These are phyloP conservation scores for Kodamaea ohmeri DNA, from an alignment of 1,139 yeast species.

Conservation along the genomic window DNA sequence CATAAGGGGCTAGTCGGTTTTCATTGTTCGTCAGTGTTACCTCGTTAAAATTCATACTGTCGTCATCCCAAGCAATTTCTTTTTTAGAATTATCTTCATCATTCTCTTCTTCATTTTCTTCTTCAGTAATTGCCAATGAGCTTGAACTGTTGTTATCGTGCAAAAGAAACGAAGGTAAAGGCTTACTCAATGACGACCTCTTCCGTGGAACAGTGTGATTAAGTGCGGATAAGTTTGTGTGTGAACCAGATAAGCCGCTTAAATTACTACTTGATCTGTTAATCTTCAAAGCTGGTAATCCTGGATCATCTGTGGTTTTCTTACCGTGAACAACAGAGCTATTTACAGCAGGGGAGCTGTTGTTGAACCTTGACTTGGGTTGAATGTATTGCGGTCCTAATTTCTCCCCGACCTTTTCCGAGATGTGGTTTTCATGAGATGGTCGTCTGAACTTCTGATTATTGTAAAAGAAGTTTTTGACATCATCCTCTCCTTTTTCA, in stretches of 20 bases:
- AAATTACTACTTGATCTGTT: constrained; percentile 30
- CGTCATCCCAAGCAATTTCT: constrained; percentile 11
- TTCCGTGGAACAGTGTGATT: constrained; percentile 13
- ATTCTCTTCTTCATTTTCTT: constrained; percentile 17
- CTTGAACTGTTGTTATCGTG: constrained; percentile 30
- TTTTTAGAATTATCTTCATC: constrained; percentile 11
- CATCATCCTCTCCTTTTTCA: constrained; percentile 6
- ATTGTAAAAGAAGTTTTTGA: constrained; percentile 29
- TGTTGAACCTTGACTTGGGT: constrained; percentile 39
- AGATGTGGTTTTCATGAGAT: constrained; percentile 14
- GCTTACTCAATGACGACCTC: constrained; percentile 21
- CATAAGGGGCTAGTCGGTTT: constrained; percentile 60
- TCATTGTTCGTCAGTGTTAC: constrained; percentile 31
- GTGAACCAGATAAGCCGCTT: constrained; percentile 1
- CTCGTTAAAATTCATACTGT: constrained; percentile 25
- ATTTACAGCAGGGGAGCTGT: constrained; percentile 19
- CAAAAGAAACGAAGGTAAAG: constrained; percentile 23
- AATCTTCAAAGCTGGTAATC: constrained; percentile 42
- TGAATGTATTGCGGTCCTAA: constrained; percentile 42
- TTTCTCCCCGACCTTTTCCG: constrained; percentile 21
- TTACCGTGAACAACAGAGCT: constrained; percentile 43
- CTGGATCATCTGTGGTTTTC: constrained; percentile 29
- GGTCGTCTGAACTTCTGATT: constrained; percentile 17
- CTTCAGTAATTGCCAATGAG: constrained; percentile 34
- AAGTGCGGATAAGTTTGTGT: constrained; percentile 16